Percentiles rank a stretch among this genome's conserved stretches.
Conservation (phyloP, 345 rosid species). For the Linum tenue region DNA sequence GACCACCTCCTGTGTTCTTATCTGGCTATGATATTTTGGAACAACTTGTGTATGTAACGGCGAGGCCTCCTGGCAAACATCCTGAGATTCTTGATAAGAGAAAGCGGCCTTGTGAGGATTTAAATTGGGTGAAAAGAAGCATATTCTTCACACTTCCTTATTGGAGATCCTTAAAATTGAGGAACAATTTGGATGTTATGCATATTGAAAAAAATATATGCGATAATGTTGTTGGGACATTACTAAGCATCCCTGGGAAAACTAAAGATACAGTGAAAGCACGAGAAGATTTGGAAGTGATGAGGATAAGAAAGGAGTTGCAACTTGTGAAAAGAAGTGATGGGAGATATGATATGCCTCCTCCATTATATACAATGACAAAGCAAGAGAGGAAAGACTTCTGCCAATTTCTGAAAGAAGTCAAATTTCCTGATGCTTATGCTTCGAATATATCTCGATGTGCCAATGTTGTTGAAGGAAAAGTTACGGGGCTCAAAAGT, state of each 20-base stretch:
- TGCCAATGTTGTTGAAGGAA: not conserved
- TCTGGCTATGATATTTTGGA: not conserved
- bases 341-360: too few species aligned
- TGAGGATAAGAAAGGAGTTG: too few species aligned
- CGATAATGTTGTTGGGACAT: too few species aligned
- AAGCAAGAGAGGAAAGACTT: not conserved
- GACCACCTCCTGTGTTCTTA: not conserved
- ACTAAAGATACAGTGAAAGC: too few species aligned
- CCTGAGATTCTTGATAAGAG: not conserved
- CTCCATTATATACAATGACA: too few species aligned
- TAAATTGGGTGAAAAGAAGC: slow-evolving; percentile 4
- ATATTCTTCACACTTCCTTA: slow-evolving; percentile 2
- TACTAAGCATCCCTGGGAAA: too few species aligned
- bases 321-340: too few species aligned
- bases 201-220: too few species aligned
- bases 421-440: not conserved
- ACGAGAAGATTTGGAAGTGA: too few species aligned
- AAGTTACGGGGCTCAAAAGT: too few species aligned
- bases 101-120: not conserved
- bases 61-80: too few species aligned
- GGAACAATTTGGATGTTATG: not conserved
- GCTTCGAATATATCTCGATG: too few species aligned
- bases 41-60: not conserved
- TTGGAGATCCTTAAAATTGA: not conserved
- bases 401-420: not conserved